Evolutionary conservation across 2,329 filamentous ascomycete genomes (phyloP), one percentile per base, ranked within the genome.

Genomic region (Epichloe glyceriae): DNA sequence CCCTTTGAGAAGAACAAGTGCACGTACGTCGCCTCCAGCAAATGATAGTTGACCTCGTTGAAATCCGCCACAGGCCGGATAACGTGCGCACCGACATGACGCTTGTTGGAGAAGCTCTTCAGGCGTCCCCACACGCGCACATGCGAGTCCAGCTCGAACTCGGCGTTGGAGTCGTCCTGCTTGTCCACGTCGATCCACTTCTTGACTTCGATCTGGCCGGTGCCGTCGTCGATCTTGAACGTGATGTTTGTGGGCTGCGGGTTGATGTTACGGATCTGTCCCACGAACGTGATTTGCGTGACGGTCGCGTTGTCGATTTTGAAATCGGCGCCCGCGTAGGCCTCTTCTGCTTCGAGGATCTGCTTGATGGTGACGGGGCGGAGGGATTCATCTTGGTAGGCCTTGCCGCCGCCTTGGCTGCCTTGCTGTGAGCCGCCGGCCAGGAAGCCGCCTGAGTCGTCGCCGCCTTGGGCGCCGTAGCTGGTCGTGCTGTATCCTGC

Each of bases 301-400:
- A 90, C 73, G 56, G 85, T 78, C 45, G 75, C 70, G 56, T 82
- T 84, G 70, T 97, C 93, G 61, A 97, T 86, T 56, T 82, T 82
- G 76, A 94, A 93, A 37, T 88, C 83, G 51, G 82, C 81, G 52
- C 74, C 74, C 2, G 82, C 80, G 64, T 86, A 84, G 39, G 83
- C 79, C 68, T 88, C 84, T 56, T 85, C 77, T 56, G 88, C 87
- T 56, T 94, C 88, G 62, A 90, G 73, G 52, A 96, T 79, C 70
- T 98, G 93, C 69, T 96, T 96, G 70, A 97, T 88, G 11, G 93
- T 98, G 45, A 96, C 86, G 1, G 93, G 90, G 43, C 93, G 86
- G 49, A 98, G 78, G 19, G 88, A 90, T 61, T 96, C 88, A 68
- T 94, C 87, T 58, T 78, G 76, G 65, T 85, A 85, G 53, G 73